Conservation (phyloP, 441 rosid species). For the Brassica balearica region DNA sequence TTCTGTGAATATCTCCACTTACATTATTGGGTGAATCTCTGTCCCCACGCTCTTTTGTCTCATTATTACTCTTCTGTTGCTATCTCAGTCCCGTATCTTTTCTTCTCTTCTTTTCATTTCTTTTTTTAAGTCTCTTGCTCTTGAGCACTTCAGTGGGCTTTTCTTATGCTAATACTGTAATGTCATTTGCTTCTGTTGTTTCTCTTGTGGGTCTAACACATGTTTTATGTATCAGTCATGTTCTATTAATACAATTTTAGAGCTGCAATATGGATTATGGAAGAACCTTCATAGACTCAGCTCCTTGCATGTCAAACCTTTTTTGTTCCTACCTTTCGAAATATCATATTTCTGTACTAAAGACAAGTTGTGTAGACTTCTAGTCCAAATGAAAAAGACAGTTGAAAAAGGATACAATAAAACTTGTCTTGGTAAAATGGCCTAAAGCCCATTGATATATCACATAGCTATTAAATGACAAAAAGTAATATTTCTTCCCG, state of each 20-base stretch:
- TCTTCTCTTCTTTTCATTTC: not conserved
- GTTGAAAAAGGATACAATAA: not conserved
- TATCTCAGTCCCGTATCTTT: slow-evolving; percentile 23
- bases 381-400: not conserved
- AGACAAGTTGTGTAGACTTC: not conserved
- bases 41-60: slow-evolving; percentile 42
- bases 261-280: slow-evolving; percentile 3
- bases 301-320: not conserved
- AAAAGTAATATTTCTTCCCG: not conserved
- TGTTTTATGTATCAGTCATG: slow-evolving; percentile 11
- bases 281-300: not conserved
- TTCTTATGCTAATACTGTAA: slow-evolving; percentile 19
- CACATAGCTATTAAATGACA: not conserved
- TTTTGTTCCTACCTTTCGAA: not conserved
- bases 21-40: slow-evolving; percentile 25
- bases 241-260: slow-evolving; percentile 3
- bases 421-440: not conserved
- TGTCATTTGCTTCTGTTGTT: slow-evolving; percentile 33
- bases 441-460: not conserved
- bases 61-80: slow-evolving; percentile 41
- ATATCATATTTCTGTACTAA: not conserved
- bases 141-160: slow-evolving; percentile 27
- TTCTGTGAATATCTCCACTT: slow-evolving; percentile 21
- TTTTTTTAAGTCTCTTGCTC: slow-evolving; percentile 14
- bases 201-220: slow-evolving; percentile 25